Evolutionary conservation across 179 eudicot genomes (phyloP).

Genomic region (Beta corolliflora): DNA sequence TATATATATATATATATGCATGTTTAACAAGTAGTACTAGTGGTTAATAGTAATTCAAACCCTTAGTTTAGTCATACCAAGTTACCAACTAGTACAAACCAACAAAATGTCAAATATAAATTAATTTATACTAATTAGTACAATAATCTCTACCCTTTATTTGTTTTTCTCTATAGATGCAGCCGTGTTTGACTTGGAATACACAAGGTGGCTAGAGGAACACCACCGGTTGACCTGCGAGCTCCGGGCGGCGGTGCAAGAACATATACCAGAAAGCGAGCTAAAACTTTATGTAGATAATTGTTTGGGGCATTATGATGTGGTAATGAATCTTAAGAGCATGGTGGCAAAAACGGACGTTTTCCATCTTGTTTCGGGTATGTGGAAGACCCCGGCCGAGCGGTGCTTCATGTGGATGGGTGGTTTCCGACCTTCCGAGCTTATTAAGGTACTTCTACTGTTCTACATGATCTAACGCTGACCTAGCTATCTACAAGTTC

Average conservation of each 20-base stretch:
- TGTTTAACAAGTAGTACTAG: slow-evolving; percentile 1
- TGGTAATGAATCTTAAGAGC: slow-evolving; percentile 70
- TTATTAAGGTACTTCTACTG: slow-evolving; percentile 69
- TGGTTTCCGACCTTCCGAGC: slow-evolving; percentile 88
- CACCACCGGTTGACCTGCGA: slow-evolving; percentile 77
- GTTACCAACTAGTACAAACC: not conserved
- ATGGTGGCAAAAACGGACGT: slow-evolving; percentile 73
- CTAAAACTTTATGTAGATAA: slow-evolving; percentile 73
- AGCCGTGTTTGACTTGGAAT: slow-evolving; percentile 89
- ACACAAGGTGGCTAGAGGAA: slow-evolving; percentile 88
- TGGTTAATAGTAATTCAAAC: not conserved
- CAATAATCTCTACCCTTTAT: not conserved
- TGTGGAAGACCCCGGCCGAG: slow-evolving; percentile 95
- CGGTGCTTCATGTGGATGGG: slow-evolving; percentile 99
- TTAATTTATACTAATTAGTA: not conserved
- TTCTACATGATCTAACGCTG: not conserved
- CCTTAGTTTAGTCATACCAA: slow-evolving; percentile 25
- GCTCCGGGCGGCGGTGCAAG: slow-evolving; percentile 83
- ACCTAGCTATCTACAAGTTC: not conserved
- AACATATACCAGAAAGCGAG: slow-evolving; percentile 81
- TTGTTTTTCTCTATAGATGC: slow-evolving; percentile 38
- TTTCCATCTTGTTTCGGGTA: slow-evolving; percentile 83
- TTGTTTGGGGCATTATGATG: slow-evolving; percentile 73
- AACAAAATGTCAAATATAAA: slow-evolving; percentile 7
- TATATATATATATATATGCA: too few relatives aligned